These are phyloP conservation scores for Acanthamoeba healyi DNA, from an alignment of 208 protist genomes.

Conservation along the genomic window DNA sequence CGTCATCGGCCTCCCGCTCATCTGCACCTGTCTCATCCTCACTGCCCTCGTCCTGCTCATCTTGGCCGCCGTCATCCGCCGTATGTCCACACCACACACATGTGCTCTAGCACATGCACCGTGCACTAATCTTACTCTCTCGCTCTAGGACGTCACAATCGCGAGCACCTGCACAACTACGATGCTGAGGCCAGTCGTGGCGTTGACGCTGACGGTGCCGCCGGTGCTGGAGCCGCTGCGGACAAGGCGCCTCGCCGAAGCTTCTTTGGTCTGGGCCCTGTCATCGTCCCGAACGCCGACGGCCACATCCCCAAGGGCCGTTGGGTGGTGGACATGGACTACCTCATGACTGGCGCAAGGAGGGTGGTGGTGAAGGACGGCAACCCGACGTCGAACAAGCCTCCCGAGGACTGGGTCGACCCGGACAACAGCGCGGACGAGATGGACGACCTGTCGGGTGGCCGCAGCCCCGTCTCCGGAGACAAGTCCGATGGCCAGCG, in stretches of 20 bases:
- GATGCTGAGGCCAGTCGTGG: neutral
- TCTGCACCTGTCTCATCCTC: neutral
- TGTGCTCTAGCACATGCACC: neutral
- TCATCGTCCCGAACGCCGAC: neutral
- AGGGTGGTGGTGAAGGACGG: neutral
- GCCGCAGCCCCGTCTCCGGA: neutral
- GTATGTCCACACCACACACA: neutral
- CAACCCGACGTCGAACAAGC: conserved; percentile 39
- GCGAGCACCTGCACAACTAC: neutral
- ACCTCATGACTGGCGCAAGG: conserved; percentile 3
- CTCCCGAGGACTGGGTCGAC: neutral
- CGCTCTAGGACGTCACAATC: neutral
- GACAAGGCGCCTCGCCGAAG: conserved; percentile 3
- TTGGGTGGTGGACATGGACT: conserved; percentile 31
- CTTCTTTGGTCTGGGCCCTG: conserved; percentile 20
- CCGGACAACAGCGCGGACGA: conserved; percentile 9
- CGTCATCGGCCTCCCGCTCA: conserved; percentile 12
- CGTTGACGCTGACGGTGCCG: neutral
- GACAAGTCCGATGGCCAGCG: neutral
- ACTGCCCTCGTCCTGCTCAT: neutral
- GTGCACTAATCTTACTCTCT: neutral
- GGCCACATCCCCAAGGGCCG: neutral
- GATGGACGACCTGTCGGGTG: conserved; percentile 4
- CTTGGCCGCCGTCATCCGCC: neutral
- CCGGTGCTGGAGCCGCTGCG: neutral